These are phyloP conservation scores for Aspergillus funiculosus DNA, from an alignment of 495 filamentous ascomycete genomes.

Conservation along the genomic window DNA sequence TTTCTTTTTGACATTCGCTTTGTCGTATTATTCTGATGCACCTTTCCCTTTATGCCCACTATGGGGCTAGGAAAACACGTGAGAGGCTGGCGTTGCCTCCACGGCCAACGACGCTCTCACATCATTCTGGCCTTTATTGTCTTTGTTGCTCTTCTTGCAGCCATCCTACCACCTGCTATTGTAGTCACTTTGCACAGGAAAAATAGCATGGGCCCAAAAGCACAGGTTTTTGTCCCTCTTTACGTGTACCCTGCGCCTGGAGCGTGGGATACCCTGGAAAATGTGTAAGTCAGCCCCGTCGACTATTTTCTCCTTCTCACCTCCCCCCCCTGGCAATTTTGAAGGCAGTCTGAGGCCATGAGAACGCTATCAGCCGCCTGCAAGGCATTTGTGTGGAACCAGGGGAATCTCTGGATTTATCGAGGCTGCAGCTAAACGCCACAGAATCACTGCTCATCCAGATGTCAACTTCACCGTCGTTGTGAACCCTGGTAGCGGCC, in stretches of 20 bases:
- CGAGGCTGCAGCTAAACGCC: constrained; percentile 25
- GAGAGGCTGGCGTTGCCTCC: constrained; percentile 31
- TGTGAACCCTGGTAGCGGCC: constrained; percentile 52
- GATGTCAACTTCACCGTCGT: constrained; percentile 48
- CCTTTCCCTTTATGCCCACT: constrained; percentile 8
- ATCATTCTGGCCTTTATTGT: constrained; percentile 22
- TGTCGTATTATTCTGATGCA: constrained; percentile 16
- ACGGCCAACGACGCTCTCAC: constrained; percentile 28
- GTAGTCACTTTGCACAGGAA: constrained; percentile 31
- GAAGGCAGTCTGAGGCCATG: constrained; percentile 18
- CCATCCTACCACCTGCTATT: constrained; percentile 33
- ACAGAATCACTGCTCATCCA: constrained; percentile 39
- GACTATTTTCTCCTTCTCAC: constrained; percentile 5
- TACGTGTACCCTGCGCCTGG: constrained; percentile 50
- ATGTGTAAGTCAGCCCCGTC: constrained; percentile 42
- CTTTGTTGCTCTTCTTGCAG: constrained; percentile 30
- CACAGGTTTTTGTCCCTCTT: constrained; percentile 47
- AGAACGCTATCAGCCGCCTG: constrained; percentile 21
- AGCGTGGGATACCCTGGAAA: constrained; percentile 46
- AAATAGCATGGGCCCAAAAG: constrained; percentile 39
- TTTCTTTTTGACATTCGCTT: constrained; percentile 5
- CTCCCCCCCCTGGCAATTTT: constrained; percentile 11
- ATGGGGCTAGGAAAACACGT: constrained; percentile 34
- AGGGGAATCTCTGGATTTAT: constrained; percentile 11
- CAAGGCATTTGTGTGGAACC: constrained; percentile 18